Evolutionary conservation across 225 moss, liverwort and hornwort genomes (phyloP).

Genomic region (Sphagnum tenellum): DNA sequence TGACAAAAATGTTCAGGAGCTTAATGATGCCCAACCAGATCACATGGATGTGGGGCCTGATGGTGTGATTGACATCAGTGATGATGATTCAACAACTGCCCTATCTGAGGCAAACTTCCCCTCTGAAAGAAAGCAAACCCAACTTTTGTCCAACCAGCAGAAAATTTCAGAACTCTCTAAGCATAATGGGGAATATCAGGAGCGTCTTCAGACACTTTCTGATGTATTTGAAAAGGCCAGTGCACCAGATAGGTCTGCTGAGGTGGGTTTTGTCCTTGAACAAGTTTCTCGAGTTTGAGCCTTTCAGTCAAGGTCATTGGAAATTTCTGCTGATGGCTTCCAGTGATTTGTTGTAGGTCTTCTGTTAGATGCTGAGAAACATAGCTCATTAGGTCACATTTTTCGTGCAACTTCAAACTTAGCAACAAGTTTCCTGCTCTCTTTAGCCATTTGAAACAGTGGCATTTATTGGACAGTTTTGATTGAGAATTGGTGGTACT

Average conservation of each 20-base stretch:
- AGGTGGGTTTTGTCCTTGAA: constrained; percentile 17
- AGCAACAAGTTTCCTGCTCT: too few species aligned
- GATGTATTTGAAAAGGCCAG: constrained; percentile 54
- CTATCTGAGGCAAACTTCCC: constrained; percentile 29
- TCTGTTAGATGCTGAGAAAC: background rate
- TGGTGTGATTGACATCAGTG: constrained; percentile 24
- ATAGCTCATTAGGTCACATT: too few species aligned
- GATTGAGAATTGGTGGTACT: background rate
- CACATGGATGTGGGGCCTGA: constrained; percentile 10
- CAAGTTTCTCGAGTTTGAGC: background rate
- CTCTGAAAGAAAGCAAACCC: constrained; percentile 26
- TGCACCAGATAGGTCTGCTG: constrained; percentile 44
- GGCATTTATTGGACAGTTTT: background rate
- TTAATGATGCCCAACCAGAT: constrained; percentile 19
- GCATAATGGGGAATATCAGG: constrained; percentile 36
- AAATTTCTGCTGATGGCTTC: background rate
- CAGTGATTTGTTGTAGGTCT: background rate
- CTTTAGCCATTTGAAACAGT: background rate
- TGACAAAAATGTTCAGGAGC: constrained; percentile 22
- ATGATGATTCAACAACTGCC: constrained; percentile 21
- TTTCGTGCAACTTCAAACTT: too few species aligned
- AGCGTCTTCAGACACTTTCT: constrained; percentile 31
- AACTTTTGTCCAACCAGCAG: constrained; percentile 31
- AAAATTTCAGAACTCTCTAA: constrained; percentile 44
- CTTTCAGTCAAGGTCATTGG: background rate